Evolutionary conservation across 2,329 filamentous ascomycete species (phyloP), one percentile per base, ranked within the genome.

Genomic region (Lojkania enalia): DNA sequence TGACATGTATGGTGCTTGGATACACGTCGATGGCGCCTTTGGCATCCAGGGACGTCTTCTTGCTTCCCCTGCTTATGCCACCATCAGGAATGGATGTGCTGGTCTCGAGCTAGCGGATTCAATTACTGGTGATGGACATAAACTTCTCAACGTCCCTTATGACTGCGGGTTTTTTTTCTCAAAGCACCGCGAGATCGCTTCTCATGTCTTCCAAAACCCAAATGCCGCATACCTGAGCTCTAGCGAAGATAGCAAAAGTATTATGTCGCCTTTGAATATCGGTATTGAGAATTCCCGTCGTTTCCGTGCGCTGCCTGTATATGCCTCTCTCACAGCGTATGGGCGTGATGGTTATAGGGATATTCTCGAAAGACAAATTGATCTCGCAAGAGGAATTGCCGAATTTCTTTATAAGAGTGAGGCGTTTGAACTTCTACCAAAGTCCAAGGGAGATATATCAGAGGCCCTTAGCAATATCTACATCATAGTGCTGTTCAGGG

Each of bases 111-210:
- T 95, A 2, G 90, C 88, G 2, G 90, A 96, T 64, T 95, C 88
- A 39, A 90, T 96, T 55, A 85, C 89, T 0, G 85, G 87, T 2
- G 91, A 96, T 60, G 87, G 81, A 0, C 92, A 97, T 69, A 96
- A 96, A 64, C 73, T 96, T n/a, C 79, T 97, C 49, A 96, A 96
- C 56, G 90, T 96, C 35, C 91, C 92, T 0, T 96, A 96, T 60
- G 92, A 96, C 68, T 91, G 86, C 59, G 92, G 91, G 32, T 86
- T 96, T 70, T 95, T 96, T 77, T 81, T 95, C 57, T 89, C 85
- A 39, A 82, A 83, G 14, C 81, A 87, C 50, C 71, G 80, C 5
- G 58, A 71, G 2, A 73, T 82, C 11, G 79, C 86, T 1, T 74
- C 77, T 20, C 71, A 79, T 3, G 84, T 90, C 7, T 95, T 92